phyloP scores from a whole-genome alignment of 1,284 basidiomycete species.

The Paramarasmius palmivorus region DNA sequence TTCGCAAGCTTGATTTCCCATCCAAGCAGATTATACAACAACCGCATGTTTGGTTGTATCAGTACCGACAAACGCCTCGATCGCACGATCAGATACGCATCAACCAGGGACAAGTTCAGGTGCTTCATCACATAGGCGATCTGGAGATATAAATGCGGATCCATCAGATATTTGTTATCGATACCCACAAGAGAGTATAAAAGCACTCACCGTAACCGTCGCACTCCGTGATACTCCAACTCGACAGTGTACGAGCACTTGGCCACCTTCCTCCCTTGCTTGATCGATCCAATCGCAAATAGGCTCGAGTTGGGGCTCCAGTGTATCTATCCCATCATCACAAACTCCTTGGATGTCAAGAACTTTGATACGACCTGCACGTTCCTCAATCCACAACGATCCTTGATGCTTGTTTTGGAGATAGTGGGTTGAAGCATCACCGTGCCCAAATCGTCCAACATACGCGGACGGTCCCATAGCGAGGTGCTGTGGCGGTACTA shows the following conservation, averaged over 20 bases:
- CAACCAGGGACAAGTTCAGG: constrained; percentile 83
- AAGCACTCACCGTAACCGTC: constrained; percentile 76
- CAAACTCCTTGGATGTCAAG: constrained; percentile 88
- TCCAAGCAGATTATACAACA: constrained; percentile 90
- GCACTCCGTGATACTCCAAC: constrained; percentile 94
- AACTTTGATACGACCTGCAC: constrained; percentile 85
- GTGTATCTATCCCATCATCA: constrained; percentile 95
- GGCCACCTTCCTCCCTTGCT: constrained; percentile 80
- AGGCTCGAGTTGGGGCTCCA: constrained; percentile 84
- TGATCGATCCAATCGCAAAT: constrained; percentile 94
- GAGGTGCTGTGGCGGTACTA: constrained; percentile 57
- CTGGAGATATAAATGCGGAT: constrained; percentile 29
- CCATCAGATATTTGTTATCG: constrained; percentile 19
- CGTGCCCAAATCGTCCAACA: not conserved
- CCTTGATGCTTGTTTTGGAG: constrained; percentile 52
- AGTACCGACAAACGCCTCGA: constrained; percentile 81
- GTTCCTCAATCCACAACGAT: constrained; percentile 85
- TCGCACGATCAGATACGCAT: constrained; percentile 90
- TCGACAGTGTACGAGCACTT: constrained; percentile 93
- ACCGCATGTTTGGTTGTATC: constrained; percentile 92
- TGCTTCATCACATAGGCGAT: constrained; percentile 98
- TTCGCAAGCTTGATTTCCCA: constrained; percentile 88
- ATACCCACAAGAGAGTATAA: constrained; percentile 7
- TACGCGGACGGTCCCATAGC: not conserved
- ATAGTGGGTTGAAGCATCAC: not conserved